phyloP scores from a whole-genome alignment of 768 basidiomycete species.

The Tricholoma furcatifolium region DNA sequence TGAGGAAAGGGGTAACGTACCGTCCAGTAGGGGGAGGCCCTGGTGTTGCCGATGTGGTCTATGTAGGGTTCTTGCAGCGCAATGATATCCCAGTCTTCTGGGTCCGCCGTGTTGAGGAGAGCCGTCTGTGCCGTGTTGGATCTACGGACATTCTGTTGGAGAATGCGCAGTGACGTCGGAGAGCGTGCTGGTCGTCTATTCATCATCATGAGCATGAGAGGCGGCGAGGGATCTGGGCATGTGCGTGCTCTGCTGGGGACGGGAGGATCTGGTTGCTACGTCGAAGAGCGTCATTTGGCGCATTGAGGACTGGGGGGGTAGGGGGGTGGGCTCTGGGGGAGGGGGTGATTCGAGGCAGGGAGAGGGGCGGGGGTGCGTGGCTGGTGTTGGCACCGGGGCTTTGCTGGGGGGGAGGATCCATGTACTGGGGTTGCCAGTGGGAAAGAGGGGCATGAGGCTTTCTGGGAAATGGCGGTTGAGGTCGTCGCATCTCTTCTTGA shows the following conservation, averaged over 20 bases:
- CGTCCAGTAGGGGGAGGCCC: too few relatives aligned
- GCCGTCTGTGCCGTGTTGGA: conserved; percentile 16
- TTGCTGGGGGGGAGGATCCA: conserved; percentile 5
- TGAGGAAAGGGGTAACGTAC: neutral
- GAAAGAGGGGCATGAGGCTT: conserved; percentile 12
- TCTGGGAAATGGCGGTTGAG: neutral
- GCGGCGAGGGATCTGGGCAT: too few relatives aligned
- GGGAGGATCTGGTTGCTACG: too few relatives aligned
- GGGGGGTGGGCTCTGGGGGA: too few relatives aligned
- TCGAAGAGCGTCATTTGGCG: too few relatives aligned
- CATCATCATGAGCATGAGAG: neutral
- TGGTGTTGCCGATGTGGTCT: conserved; percentile 12
- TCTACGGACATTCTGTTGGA: conserved; percentile 26
- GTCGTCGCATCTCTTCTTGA: neutral
- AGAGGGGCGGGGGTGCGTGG: conserved; percentile 1
- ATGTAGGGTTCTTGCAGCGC: too few relatives aligned
- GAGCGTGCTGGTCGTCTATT: neutral
- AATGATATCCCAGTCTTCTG: too few relatives aligned
- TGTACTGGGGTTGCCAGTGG: conserved; percentile 2
- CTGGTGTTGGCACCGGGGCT: neutral
- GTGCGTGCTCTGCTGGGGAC: neutral
- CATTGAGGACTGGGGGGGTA: too few relatives aligned
- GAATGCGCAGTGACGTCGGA: conserved; percentile 13
- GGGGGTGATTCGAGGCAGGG: too few relatives aligned
- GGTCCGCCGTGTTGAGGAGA: conserved; percentile 11